Evolutionary conservation across 2,329 filamentous ascomycete species (phyloP).

Genomic region (Diplodia scrobiculata): DNA sequence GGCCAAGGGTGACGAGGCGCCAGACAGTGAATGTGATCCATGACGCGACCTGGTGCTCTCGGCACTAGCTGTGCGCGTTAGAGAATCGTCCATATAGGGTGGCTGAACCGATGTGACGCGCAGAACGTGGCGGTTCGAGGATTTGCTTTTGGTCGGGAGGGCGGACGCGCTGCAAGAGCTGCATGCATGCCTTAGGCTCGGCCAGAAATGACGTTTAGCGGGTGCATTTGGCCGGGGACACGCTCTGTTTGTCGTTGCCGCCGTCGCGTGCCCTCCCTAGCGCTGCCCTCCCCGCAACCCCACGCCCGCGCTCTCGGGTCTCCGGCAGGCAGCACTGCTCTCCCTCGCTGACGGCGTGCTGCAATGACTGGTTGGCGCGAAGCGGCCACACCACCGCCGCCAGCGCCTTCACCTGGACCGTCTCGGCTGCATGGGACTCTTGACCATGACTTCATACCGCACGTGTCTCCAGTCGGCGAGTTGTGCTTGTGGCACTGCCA

Average conservation of each 20-base stretch:
- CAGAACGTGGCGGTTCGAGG: conserved; percentile 25
- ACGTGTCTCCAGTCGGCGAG: neutral
- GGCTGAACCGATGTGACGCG: conserved; percentile 30
- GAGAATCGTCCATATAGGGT: conserved; percentile 29
- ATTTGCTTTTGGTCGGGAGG: conserved; percentile 13
- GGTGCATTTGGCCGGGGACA: neutral
- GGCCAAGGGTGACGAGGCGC: conserved; percentile 46
- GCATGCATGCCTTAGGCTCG: conserved; percentile 23
- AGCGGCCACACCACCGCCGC: neutral
- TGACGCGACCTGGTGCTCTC: conserved; percentile 46
- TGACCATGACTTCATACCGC: conserved; percentile 4
- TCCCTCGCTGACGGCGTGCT: neutral
- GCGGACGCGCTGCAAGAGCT: conserved; percentile 23
- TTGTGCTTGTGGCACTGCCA: neutral
- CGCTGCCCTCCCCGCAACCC: neutral
- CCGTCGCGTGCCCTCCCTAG: neutral
- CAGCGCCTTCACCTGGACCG: neutral
- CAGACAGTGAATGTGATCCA: conserved; percentile 50
- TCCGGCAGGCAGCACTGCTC: neutral
- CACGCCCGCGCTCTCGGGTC: conserved; percentile 8
- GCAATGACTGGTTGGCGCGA: conserved; percentile 5
- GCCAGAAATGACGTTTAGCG: conserved; percentile 18
- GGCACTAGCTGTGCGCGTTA: conserved; percentile 42
- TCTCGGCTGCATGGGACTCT: conserved; percentile 4
- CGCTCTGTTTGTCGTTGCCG: conserved; percentile 5